Evolutionary conservation across 768 basidiomycete species (phyloP), one percentile per base, ranked within the genome.

Genomic region (Lentinula sp.): DNA sequence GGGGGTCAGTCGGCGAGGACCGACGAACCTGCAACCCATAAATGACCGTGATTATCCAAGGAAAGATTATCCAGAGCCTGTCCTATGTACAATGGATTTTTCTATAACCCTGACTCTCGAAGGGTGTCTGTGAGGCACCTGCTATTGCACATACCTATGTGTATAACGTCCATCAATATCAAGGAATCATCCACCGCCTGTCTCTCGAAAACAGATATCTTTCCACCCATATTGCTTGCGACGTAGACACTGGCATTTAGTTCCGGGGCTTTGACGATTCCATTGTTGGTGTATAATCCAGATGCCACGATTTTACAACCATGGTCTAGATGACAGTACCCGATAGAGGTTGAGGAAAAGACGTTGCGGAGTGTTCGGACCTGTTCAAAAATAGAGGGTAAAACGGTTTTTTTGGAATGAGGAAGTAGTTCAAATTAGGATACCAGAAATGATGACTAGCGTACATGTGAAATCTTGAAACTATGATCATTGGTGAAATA

Each of bases 401-500:
- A 10, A 13, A 33, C 1, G 50, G 18, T 50, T 33, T 15, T 12
- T 12, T 7, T 6, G 12, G 5, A 6, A 36, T 6, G n/a, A 35
- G 15, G 16, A 32, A 13, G 32, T 10, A 59, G 57, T 63, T 60
- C 28, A 12, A 58, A 57, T 63, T 60, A 60, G 6, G 62, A 20
- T 46, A 7, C 1, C n/a, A 18, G 41, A 46, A 28, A 28, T 8
- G 10, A 10, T 10, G 28, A 48, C 42, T 37, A 49, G 46, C 85
- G 53, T 67, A 88, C 87, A 56, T 76, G 63, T 54, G 85, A 81
- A 18, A 77, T 71, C 73, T 87, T 89, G 43, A 67, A 67, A 18
- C 76, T 74, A 63, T 85, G 77, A 62, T 90, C 87, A 65, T 91
- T 92, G 35, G 88, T 87, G 67, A 90, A 82, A 69, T 83, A 84